A percentile compares a stretch with the other conserved stretches of the same genome.
Conservation (phyloP, 148 eudicot genomes). For the Amaranthus hypochondriacus region DNA sequence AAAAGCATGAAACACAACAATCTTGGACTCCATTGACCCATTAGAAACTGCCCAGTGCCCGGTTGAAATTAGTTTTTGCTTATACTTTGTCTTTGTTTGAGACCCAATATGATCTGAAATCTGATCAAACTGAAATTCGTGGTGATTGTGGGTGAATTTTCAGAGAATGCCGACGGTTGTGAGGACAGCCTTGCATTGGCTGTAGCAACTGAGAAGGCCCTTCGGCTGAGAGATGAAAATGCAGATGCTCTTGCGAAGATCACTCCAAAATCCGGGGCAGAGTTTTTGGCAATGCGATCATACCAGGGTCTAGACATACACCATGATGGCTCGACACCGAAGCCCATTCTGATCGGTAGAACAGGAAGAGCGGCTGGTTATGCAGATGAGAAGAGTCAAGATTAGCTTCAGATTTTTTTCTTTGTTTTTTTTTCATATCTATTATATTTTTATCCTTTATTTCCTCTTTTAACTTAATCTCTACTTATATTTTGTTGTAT, state of each 20-base stretch:
- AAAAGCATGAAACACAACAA: too few relatives aligned
- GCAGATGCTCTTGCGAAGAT: conserved; percentile 37
- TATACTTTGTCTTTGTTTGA: neutral
- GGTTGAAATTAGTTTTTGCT: neutral
- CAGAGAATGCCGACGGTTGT: conserved; percentile 39
- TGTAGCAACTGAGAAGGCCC: conserved; percentile 59
- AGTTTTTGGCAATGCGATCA: conserved; percentile 61
- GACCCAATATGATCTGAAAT: too few relatives aligned
- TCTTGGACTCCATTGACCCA: too few relatives aligned
- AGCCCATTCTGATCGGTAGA: conserved; percentile 65
- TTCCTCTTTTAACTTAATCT: too few relatives aligned
- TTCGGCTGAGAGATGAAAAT: conserved; percentile 41
- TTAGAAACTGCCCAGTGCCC: too few relatives aligned
- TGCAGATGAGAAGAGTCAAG: conserved; percentile 41
- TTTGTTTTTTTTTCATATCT: too few relatives aligned
- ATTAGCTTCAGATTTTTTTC: neutral
- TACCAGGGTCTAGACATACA: conserved; percentile 70
- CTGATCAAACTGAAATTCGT: neutral
- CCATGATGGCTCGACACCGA: conserved; percentile 38
- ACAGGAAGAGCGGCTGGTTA: conserved; percentile 89
- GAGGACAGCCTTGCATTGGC: conserved; percentile 55
- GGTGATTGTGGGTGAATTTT: neutral
- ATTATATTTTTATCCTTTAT: too few relatives aligned
- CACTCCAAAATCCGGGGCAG: conserved; percentile 65
- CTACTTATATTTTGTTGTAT: too few relatives aligned